Percentiles rank a stretch among this genome's conserved stretches.
These are phyloP conservation scores for Triglochin maritima DNA, from an alignment of 106 monocot genomes.

Conservation along the genomic window DNA sequence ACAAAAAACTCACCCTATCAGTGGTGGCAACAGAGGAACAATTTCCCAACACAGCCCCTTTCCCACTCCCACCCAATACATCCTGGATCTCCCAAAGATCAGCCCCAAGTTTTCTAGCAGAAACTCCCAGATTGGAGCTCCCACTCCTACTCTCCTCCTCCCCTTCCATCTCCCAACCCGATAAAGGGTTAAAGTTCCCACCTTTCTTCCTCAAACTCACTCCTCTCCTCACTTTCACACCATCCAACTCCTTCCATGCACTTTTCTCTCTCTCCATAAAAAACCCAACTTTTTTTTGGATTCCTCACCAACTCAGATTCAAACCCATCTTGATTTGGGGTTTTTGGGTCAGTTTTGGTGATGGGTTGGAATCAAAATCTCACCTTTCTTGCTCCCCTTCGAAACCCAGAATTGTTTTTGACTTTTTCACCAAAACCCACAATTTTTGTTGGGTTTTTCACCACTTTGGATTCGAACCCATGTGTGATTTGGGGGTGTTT, in stretches of 20 bases:
- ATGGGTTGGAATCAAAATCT: too few species aligned
- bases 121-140: slow-evolving; percentile 1
- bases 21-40: background rate
- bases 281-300: background rate
- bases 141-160: background rate
- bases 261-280: slow-evolving; percentile 10
- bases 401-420: too few species aligned
- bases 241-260: background rate
- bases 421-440: too few species aligned
- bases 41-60: background rate
- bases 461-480: too few species aligned
- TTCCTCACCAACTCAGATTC: background rate
- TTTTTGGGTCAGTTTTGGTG: too few species aligned
- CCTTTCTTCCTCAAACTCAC: slow-evolving; percentile 10
- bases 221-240: slow-evolving; percentile 31
- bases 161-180: slow-evolving; percentile 47
- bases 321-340: too few species aligned
- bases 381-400: too few species aligned
- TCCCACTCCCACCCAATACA: background rate
- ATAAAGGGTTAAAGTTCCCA: slow-evolving; percentile 41
- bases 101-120: slow-evolving; percentile 52
- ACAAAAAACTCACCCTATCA: too few species aligned
- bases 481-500: too few species aligned
- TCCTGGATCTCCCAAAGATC: slow-evolving; percentile 60
- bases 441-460: too few species aligned